A percentile compares a stretch with the other conserved stretches of the same genome.
Conservation (phyloP, 2,329 filamentous ascomycete genomes). For the Phialophora tarda region DNA sequence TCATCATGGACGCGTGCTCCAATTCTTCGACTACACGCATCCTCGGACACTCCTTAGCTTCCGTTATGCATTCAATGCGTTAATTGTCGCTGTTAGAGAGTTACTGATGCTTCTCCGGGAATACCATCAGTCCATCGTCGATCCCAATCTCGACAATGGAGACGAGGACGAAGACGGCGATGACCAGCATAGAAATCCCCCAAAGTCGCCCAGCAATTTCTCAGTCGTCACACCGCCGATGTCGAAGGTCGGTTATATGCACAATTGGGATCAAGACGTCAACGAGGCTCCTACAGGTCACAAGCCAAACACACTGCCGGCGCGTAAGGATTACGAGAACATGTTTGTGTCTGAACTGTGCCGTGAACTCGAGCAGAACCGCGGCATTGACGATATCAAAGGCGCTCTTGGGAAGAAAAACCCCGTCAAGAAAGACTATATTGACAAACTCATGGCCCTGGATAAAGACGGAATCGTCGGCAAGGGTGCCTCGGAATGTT, state of each 20-base stretch:
- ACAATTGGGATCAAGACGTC: not conserved
- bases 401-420: not conserved
- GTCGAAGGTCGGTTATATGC: not conserved
- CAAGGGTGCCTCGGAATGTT: slow-evolving; percentile 19
- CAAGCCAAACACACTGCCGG: slow-evolving; percentile 11
- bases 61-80: slow-evolving; percentile 19
- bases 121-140: not conserved
- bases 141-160: not conserved
- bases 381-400: slow-evolving; percentile 3
- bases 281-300: not conserved
- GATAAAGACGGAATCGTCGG: slow-evolving; percentile 24
- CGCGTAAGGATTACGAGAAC: slow-evolving; percentile 18
- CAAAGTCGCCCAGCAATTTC: not conserved
- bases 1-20: slow-evolving; percentile 5
- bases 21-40: slow-evolving; percentile 14
- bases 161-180: not conserved
- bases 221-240: not conserved
- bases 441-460: slow-evolving; percentile 20
- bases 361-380: slow-evolving; percentile 22
- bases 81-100: slow-evolving; percentile 22
- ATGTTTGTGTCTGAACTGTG: slow-evolving; percentile 32
- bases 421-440: slow-evolving; percentile 14
- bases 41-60: slow-evolving; percentile 14
- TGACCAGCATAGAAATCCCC: not conserved
- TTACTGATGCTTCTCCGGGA: slow-evolving; percentile 23